Percentiles rank a stretch among this genome's conserved stretches.
Conservation (phyloP, 257 asterid genomes). For the Paraleonurus japonicus region DNA sequence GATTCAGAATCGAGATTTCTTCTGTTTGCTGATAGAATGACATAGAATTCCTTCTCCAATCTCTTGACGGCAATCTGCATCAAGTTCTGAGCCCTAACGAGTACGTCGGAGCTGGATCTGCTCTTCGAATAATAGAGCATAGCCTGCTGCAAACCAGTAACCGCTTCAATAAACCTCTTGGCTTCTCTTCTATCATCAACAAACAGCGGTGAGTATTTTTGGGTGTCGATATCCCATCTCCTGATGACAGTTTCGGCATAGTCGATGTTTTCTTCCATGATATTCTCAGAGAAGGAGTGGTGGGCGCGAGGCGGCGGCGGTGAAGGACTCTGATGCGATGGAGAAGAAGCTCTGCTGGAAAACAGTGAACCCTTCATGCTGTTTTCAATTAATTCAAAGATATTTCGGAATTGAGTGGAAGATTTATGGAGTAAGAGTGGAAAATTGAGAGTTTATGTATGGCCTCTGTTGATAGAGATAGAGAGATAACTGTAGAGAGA, state of each 20-base stretch:
- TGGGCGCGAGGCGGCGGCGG: slow-evolving; percentile 33
- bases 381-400: neutral
- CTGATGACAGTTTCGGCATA: slow-evolving; percentile 44
- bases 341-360: slow-evolving; percentile 41
- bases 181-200: slow-evolving; percentile 41
- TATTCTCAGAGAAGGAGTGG: slow-evolving; percentile 46
- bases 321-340: slow-evolving; percentile 26
- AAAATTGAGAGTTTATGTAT: neutral
- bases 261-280: slow-evolving; percentile 60
- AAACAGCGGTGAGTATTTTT: slow-evolving; percentile 38
- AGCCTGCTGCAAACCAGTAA: slow-evolving; percentile 40
- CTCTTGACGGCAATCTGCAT: slow-evolving; percentile 71
- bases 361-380: slow-evolving; percentile 32
- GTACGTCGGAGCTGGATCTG: slow-evolving; percentile 36
- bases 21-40: slow-evolving; percentile 42
- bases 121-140: slow-evolving; percentile 54
- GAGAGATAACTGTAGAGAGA: neutral
- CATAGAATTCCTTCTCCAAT: slow-evolving; percentile 62
- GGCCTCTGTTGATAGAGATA: neutral
- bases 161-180: slow-evolving; percentile 40
- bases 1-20: slow-evolving; percentile 58
- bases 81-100: slow-evolving; percentile 55
- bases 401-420: neutral
- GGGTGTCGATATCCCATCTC: slow-evolving; percentile 37
- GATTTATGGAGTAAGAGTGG: neutral